A percentile compares a stretch with the other conserved stretches of the same genome.
Evolutionary conservation across 164 flowering plant species (phyloP).

Genomic region (Liquidambar formosana): DNA sequence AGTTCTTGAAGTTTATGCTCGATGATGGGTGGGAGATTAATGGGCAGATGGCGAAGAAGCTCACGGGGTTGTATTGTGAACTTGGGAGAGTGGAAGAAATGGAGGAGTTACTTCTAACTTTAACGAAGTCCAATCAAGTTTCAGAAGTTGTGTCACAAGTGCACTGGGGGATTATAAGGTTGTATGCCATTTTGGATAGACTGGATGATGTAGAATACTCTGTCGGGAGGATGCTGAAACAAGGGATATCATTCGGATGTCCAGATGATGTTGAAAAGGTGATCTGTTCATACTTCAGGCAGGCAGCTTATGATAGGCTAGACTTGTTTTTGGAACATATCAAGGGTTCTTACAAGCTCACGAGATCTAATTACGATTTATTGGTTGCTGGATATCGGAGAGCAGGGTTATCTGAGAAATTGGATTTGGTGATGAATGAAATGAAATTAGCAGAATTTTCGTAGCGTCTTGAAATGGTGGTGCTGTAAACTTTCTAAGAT

Average conservation of each 20-base stretch:
- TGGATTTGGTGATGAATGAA: conserved; percentile 35
- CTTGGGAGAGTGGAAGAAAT: conserved; percentile 35
- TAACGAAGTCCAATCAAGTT: conserved; percentile 19
- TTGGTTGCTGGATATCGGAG: conserved; percentile 49
- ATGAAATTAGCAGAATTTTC: conserved; percentile 28
- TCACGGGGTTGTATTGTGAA: conserved; percentile 29
- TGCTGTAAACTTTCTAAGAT: not conserved
- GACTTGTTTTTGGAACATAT: conserved; percentile 48
- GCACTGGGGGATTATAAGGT: conserved; percentile 38
- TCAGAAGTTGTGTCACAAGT: conserved; percentile 25
- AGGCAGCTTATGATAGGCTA: conserved; percentile 50
- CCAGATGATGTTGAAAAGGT: conserved; percentile 46
- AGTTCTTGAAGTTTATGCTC: conserved; percentile 27
- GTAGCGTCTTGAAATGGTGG: not conserved
- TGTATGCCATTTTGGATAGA: conserved; percentile 41
- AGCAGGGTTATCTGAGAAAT: conserved; percentile 40
- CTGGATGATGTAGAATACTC: conserved; percentile 52
- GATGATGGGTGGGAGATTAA: conserved; percentile 29
- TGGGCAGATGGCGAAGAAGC: conserved; percentile 24
- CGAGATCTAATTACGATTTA: conserved; percentile 43
- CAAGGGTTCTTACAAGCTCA: conserved; percentile 30
- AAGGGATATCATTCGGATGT: conserved; percentile 35
- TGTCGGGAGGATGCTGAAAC: conserved; percentile 54
- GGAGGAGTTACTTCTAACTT: conserved; percentile 36
- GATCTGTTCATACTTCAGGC: conserved; percentile 48